Evolutionary conservation across 768 basidiomycete species (phyloP).

Genomic region (Pleurotus citrinopileatus): DNA sequence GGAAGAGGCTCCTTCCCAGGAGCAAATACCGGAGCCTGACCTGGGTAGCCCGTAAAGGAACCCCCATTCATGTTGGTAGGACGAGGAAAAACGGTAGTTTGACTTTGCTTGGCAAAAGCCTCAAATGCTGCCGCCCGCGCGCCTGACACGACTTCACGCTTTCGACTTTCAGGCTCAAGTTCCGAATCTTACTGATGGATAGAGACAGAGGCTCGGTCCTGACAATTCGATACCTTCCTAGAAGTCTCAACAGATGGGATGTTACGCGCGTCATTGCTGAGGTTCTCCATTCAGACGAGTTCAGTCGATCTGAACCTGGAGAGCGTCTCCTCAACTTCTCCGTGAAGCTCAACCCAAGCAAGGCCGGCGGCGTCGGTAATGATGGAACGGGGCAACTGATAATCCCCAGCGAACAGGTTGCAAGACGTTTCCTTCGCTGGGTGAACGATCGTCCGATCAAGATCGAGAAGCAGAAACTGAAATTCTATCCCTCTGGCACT

Average conservation of each 20-base stretch:
- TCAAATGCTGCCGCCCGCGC: not conserved
- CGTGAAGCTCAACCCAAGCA: conserved; percentile 49
- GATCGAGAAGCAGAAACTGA: conserved; percentile 40
- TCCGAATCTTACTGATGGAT: not conserved
- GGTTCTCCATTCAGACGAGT: conserved; percentile 56
- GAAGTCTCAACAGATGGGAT: conserved; percentile 47
- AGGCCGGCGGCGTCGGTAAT: conserved; percentile 51
- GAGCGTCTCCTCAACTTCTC: conserved; percentile 53
- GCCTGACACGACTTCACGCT: not conserved
- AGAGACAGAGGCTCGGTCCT: conserved; percentile 30
- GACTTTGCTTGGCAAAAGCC: not conserved
- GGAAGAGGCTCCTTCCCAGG: conserved; percentile 89
- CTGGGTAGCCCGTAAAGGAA: conserved; percentile 24
- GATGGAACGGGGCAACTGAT: conserved; percentile 45
- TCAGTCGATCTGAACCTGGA: conserved; percentile 34
- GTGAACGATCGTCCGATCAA: conserved; percentile 38
- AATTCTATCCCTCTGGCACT: conserved; percentile 22
- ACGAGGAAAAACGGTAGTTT: conserved; percentile 1
- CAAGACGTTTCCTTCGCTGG: conserved; percentile 44
- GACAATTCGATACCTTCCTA: conserved; percentile 31
- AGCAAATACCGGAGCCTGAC: conserved; percentile 72
- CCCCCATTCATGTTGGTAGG: conserved; percentile 6
- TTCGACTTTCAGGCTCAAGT: too few species aligned
- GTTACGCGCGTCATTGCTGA: conserved; percentile 53
- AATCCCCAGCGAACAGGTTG: conserved; percentile 35